Base-by-base conservation (phyloP, 176 grass and related monocot genomes). In the Carex littledalei region DNA sequence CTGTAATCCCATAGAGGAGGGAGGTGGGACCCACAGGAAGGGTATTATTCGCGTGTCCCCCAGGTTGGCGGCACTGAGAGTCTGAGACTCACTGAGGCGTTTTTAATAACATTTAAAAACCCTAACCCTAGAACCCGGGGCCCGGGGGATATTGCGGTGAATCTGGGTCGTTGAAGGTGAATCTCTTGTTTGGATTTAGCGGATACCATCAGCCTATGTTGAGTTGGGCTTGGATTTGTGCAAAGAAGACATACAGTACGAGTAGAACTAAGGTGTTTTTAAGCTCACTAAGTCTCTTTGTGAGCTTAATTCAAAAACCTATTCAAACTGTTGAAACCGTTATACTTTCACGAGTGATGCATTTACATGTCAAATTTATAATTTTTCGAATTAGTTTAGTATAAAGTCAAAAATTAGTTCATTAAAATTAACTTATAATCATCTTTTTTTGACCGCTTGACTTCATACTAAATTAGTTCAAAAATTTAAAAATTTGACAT, bases 81-180 rank as follows among this genome's bases (percentile, higher is more conserved):
- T n/a, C n/a, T n/a, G n/a, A n/a, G n/a, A 26, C 61, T 63, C 20
- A 22, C 61, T 39, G 41, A 77, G 72, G 72, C 43, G 72, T 21
- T 61, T 61, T 61, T 21, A 50, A 80, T 21, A 54, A 26, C 24
- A 47, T 47, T 81, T 26, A 9, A 80, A 61, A 82, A 82, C 60
- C 60, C 80, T 82, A 82, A 82, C 80, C 80, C 80, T 82, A 82
- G 63, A 17, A 31, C 3, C 11, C 18, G 43, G 8, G 43, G 43
- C 7, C 43, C 43, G 59, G 17, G n/a, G 37, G 8, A 18, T 18
- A 3, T 41, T 82, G 61, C 59, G 58, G 58, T 63, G 8, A 63
- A 81, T 81, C 55, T 81, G 13, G 32, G 54, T 60, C 78, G 78
- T 81, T 60, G n/a, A 18, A 58, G 11, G 49, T 79, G 12, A 13